Percentiles rank a stretch among this genome's conserved stretches.
These are phyloP conservation scores for Podospora australis DNA, from an alignment of 495 filamentous ascomycete genomes.

Conservation along the genomic window DNA sequence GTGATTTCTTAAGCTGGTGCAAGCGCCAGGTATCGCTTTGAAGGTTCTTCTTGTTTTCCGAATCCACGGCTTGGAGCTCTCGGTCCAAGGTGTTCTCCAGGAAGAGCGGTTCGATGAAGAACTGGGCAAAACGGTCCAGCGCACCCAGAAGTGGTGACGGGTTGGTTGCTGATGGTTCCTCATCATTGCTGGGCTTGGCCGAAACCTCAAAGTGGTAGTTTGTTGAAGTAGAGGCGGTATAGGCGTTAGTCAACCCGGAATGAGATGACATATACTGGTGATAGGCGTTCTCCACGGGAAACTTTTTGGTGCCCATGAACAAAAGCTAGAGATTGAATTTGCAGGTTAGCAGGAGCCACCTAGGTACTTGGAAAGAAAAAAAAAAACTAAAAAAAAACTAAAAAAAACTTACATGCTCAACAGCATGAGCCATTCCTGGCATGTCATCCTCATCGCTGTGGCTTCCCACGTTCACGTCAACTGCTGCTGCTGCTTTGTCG, in stretches of 20 bases:
- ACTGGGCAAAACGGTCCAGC: conserved; percentile 93
- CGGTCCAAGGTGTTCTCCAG: conserved; percentile 83
- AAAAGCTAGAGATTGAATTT: conserved; percentile 68
- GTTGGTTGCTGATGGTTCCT: conserved; percentile 45
- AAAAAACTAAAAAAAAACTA: too few relatives aligned
- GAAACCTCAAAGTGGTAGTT: conserved; percentile 98
- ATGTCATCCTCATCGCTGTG: conserved; percentile 88
- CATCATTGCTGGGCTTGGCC: conserved; percentile 55
- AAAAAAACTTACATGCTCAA: conserved; percentile 59
- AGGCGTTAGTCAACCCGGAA: conserved; percentile 90
- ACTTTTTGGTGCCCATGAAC: conserved; percentile 99
- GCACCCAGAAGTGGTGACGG: conserved; percentile 81
- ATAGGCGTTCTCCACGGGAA: conserved; percentile 93
- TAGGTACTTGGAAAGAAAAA: not conserved
- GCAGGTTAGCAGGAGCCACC: conserved; percentile 13
- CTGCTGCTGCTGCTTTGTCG: conserved; percentile 91
- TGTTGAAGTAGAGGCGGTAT: conserved; percentile 86
- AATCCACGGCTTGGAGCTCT: conserved; percentile 89
- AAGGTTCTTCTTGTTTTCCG: conserved; percentile 99
- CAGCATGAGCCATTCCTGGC: conserved; percentile 89
- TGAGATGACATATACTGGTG: conserved; percentile 84
- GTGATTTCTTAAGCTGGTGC: conserved; percentile 83
- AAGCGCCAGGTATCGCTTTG: conserved; percentile 92
- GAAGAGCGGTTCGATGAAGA: conserved; percentile 91
- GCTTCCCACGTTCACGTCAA: conserved; percentile 94